Evolutionary conservation across 257 asterid species (phyloP), one percentile per base, ranked within the genome.

Genomic region (Galeopsis tetrahit): DNA sequence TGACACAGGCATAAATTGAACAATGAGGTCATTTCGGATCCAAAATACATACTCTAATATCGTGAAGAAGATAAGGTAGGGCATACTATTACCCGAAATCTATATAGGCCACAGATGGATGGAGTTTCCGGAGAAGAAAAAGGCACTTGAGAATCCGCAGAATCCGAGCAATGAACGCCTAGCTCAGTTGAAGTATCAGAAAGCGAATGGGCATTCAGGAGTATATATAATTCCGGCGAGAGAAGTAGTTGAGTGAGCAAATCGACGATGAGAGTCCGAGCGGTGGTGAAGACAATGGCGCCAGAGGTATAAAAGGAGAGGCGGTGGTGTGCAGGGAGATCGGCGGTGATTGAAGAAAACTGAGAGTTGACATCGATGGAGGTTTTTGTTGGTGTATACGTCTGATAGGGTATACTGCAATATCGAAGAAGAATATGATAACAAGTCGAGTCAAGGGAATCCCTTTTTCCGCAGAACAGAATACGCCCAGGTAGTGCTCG

Each of bases 21-120:
- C 65, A 56, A 44, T 8, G 10, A 48, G 8, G 44, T 48, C 39
- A 72, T 7, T 68, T 46, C 49, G 7, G 35, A 21, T 36, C 62
- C 15, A 61, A 51, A 21, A 15, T 33, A 77, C 28, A 49, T 7
- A 9, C 66, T 56, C 14, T 39, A 70, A 9, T 36, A 39, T 39
- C 63, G 11, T 28, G 32, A 31, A 46, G 58, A 60, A 53, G 60
- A 52, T 42, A 33, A 66, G 46, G 21, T 31, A 1, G n/a, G 33
- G 13, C 5, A 65, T 21, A 61, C 36, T 35, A 43, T 58, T 40
- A 89, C 98, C 96, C 91, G 99, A 82, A 94, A 94, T 63, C 99
- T n/a, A n/a, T n/a, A n/a, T 84, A 61, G 99, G 99, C 99, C 99
- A n/a, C n/a, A n/a, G n/a, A 94, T n/a, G 91, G 90, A 77, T 91